A percentile compares a stretch with the other conserved stretches of the same genome.
Conservation (phyloP, 805 yeast species). For the Cyberlindnera xishuangbannaensis region DNA sequence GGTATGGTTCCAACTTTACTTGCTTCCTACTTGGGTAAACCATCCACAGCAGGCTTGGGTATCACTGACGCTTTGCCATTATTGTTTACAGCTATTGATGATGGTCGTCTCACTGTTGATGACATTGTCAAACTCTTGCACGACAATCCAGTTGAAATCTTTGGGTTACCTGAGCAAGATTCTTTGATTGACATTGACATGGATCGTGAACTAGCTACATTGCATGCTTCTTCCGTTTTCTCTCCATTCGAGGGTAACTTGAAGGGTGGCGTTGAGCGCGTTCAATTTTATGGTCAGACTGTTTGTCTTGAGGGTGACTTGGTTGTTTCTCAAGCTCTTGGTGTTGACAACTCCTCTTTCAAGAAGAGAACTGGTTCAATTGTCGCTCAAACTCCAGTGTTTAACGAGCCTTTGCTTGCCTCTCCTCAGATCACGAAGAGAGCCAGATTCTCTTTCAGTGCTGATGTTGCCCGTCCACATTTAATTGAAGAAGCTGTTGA, state of each 20-base stretch:
- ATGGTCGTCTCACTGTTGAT: conserved; percentile 62
- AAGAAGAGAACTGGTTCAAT: conserved; percentile 25
- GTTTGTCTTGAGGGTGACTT: conserved; percentile 80
- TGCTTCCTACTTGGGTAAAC: conserved; percentile 58
- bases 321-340: conserved; percentile 53
- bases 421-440: conserved; percentile 32
- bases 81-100: conserved; percentile 71
- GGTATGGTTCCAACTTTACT: conserved; percentile 74
- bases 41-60: conserved; percentile 68
- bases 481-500: conserved; percentile 24
- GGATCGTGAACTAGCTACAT: conserved; percentile 54
- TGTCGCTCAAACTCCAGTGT: conserved; percentile 19
- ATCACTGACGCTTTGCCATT: conserved; percentile 77
- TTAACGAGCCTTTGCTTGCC: conserved; percentile 28
- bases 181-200: conserved; percentile 77
- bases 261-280: conserved; percentile 86
- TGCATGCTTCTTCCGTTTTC: conserved; percentile 38
- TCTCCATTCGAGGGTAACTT: conserved; percentile 54
- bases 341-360: conserved; percentile 34
- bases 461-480: conserved; percentile 34
- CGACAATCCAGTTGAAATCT: conserved; percentile 75
- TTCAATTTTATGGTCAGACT: conserved; percentile 69
- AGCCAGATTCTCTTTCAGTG: conserved; percentile 49
- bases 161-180: conserved; percentile 77
- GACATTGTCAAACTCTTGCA: conserved; percentile 72